Base-by-base conservation (phyloP, 192 early-diverging fungal genomes). In the Podila clonocystis region DNA sequence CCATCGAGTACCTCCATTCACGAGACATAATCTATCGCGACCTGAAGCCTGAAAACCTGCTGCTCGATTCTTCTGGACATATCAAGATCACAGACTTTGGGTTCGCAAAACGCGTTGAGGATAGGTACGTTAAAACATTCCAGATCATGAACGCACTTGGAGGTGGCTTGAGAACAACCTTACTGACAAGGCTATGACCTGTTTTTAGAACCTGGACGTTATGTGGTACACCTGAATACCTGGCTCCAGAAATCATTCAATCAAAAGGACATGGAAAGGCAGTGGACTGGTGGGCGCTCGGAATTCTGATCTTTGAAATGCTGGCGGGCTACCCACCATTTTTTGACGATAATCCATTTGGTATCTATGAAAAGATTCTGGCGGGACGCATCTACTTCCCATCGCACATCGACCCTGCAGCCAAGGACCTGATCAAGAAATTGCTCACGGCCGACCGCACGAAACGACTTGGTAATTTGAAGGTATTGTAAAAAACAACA, bases 281-380 rank as follows among this genome's bases (percentile, higher is more conserved):
- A 4, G 96, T 98, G 1, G 98, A 99, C 87, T 99, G 98, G 98
- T 99, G 95, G 96, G 92, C 97, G 13, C 86, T 98, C 61, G 97
- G 97, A 33, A 91, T 96, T 30, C 85, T 97, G 50, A 82, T 98
- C 7, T 98, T 93, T 80, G 94, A 96, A 74, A 95, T 95, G 94
- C 86, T 96, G 82, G 92, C 93, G 9, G 95, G 95, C n/a, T 85
- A 93, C 48, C 95, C 96, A 34, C 96, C 96, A 9, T 98, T 96
- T 83, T 97, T 96, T 75, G 96, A 96, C 82, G 97, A 96, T 69
- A 96, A 97, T 76, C 91, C 91, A 49, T 95, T 96, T 74, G 95
- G 95, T 71, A 97, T 97, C 93, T 97, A 98, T 76, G 85, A 92
- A 60, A 96, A 96, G 83, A 98, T 98, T 75, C 85, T 98, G 55